Percentiles rank a stretch among this genome's conserved stretches.
Evolutionary conservation across 2,329 filamentous ascomycete genomes (phyloP).

Genomic region (Colletotrichum orbiculare): DNA sequence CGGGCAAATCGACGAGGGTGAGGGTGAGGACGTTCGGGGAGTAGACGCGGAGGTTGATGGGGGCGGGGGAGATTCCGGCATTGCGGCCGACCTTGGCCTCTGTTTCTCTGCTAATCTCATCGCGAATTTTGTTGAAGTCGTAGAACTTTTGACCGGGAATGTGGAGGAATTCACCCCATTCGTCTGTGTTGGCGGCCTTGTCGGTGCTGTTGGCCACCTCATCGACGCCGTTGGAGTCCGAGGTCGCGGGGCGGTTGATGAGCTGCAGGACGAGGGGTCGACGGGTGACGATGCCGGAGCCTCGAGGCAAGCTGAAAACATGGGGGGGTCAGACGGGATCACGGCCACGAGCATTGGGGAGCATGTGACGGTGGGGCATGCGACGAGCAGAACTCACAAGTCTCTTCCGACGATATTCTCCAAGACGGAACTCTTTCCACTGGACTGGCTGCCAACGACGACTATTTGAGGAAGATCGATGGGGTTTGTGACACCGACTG

Average conservation of each 20-base stretch:
- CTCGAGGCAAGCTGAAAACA: conserved; percentile 83
- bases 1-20: conserved; percentile 95
- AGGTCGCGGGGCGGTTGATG: conserved; percentile 82
- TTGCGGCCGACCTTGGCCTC: conserved; percentile 97
- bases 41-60: conserved; percentile 98
- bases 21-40: conserved; percentile 97
- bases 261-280: conserved; percentile 96
- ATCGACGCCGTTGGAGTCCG: conserved; percentile 78
- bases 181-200: conserved; percentile 89
- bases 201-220: conserved; percentile 77
- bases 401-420: conserved; percentile 99
- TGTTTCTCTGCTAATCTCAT: conserved; percentile 97
- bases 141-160: conserved; percentile 97
- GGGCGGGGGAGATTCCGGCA: conserved; percentile 93
- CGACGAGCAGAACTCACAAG: conserved; percentile 75
- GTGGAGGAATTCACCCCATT: conserved; percentile 99
- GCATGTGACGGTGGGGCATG: conserved; percentile 36
- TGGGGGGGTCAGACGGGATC: conserved; percentile 42
- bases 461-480: conserved; percentile 99
- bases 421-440: conserved; percentile 98
- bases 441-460: conserved; percentile 98
- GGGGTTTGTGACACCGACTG: conserved; percentile 98
- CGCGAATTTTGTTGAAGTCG: conserved; percentile 98
- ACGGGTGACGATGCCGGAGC: conserved; percentile 96
- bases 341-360: not conserved